Evolutionary conservation across 1,284 basidiomycete genomes (phyloP), one percentile per base, ranked within the genome.

Genomic region (Puccinia coronata): DNA sequence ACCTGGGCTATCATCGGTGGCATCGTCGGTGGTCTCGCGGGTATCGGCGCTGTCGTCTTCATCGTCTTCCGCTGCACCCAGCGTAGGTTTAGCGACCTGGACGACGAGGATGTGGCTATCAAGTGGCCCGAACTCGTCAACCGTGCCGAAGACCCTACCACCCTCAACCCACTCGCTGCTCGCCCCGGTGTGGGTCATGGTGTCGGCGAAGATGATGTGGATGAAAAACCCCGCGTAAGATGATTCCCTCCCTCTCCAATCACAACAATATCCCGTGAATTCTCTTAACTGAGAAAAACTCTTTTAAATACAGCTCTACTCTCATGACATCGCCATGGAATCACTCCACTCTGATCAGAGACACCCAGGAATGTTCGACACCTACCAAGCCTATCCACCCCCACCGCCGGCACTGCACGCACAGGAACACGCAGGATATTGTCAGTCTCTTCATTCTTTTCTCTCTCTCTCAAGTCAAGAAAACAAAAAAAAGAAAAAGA

Each of bases 1-100:
- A 83, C 83, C 71, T 84, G 84, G 84, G 84, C 83, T 0, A 84
- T 85, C 74, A 83, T 84, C 20, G 84, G 84, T 14, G 82, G 83
- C 0, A 82, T 84, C 28, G 79, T 84, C 53, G 84, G 84, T 80
- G 84, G 84, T 5, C 81, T 84, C 51, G 82, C 82, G 28, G 77
- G 80, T 9, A 63, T 85, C 34, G 73, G 74, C 12, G 84, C 81
- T 25, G 47, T 82, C 31, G 53, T 84, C 71, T 82, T 84, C 71
- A 41, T 85, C 28, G 55, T 82, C 39, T 85, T 82, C 70, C 69
- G 83, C 16, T 82, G 82, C 39, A 83, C 84, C 1, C 83, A 85
- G 47, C 82, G 83, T 1, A 82, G 84, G 14, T 84, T 84, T 82
- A 75, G 80, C 36, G 82, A 83, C 49, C 82, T 84, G 25, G 84